Conservation (phyloP, 371 early-diverging fungal genomes). For the Smittium culicis region DNA sequence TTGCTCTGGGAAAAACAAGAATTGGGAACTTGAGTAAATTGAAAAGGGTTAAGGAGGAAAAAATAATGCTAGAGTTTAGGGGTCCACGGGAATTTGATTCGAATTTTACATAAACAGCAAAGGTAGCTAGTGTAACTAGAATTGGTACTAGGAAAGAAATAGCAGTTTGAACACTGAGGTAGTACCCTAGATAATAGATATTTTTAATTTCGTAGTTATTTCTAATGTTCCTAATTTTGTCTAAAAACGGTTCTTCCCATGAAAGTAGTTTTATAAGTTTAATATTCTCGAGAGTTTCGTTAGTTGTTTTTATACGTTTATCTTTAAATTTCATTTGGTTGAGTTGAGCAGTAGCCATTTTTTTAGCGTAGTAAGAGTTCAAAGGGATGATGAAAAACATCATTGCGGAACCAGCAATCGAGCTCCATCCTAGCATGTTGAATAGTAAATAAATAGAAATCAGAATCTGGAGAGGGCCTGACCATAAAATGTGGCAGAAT, state of each 20-base stretch:
- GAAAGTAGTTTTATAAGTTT: slow-evolving; percentile 71
- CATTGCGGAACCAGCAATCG: slow-evolving; percentile 71
- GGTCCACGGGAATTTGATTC: slow-evolving; percentile 35
- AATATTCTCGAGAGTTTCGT: slow-evolving; percentile 79
- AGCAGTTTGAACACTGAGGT: slow-evolving; percentile 39
- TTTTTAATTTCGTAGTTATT: slow-evolving; percentile 55
- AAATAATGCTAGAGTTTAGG: slow-evolving; percentile 59
- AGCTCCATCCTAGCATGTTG: slow-evolving; percentile 60
- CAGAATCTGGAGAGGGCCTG: slow-evolving; percentile 71
- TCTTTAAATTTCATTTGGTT: slow-evolving; percentile 77
- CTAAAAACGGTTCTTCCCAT: slow-evolving; percentile 24
- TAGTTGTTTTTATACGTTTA: slow-evolving; percentile 61
- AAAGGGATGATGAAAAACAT: slow-evolving; percentile 59
- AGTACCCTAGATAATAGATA: slow-evolving; percentile 49
- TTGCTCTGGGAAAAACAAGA: slow-evolving; percentile 46
- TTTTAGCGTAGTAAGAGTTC: slow-evolving; percentile 40
- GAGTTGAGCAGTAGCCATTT: slow-evolving; percentile 51
- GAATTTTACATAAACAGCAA: slow-evolving; percentile 47
- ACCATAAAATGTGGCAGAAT: slow-evolving; percentile 65
- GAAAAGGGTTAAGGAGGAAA: slow-evolving; percentile 78
- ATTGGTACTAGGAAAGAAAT: slow-evolving; percentile 65
- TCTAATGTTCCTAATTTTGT: slow-evolving; percentile 43
- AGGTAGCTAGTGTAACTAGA: slow-evolving; percentile 69
- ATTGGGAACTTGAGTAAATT: slow-evolving; percentile 79
- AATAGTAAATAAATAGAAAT: slow-evolving; percentile 64